A percentile compares a stretch with the other conserved stretches of the same genome.
Conservation (phyloP, 2,329 filamentous ascomycete species). For the Aureobasidium sp. region DNA sequence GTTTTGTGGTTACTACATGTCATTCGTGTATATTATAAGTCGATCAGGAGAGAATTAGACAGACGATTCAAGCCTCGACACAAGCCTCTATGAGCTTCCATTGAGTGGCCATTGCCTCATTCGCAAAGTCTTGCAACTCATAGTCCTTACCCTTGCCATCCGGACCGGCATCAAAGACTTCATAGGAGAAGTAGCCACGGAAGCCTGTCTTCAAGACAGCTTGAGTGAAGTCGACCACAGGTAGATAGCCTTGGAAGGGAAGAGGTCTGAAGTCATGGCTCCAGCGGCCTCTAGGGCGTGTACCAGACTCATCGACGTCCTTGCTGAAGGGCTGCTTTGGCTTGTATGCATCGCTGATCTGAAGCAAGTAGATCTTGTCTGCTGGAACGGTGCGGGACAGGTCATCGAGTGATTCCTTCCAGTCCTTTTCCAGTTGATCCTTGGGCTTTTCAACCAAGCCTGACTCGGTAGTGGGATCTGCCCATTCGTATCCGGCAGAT, state of each 20-base stretch:
- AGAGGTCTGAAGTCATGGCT: conserved; percentile 64
- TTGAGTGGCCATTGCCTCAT: conserved; percentile 26
- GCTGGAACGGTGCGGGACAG: conserved; percentile 52
- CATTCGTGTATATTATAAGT: not conserved
- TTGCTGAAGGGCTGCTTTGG: conserved; percentile 49
- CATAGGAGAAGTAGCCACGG: conserved; percentile 59
- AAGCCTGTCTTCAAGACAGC: conserved; percentile 64
- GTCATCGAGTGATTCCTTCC: conserved; percentile 48
- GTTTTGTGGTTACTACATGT: not conserved
- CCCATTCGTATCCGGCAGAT: conserved; percentile 65
- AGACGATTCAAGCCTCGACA: conserved; percentile 18
- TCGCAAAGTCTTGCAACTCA: conserved; percentile 36
- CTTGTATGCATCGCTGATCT: conserved; percentile 69
- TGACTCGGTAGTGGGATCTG: conserved; percentile 58
- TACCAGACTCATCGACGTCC: conserved; percentile 43
- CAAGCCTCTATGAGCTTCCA: conserved; percentile 37
- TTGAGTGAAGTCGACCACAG: conserved; percentile 55
- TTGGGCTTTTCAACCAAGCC: conserved; percentile 47
- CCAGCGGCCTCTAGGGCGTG: conserved; percentile 60
- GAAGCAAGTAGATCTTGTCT: conserved; percentile 67
- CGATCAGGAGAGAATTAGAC: not conserved
- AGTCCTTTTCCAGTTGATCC: conserved; percentile 28
- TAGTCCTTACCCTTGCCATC: conserved; percentile 49
- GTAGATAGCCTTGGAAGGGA: conserved; percentile 65
- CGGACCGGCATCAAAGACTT: conserved; percentile 59